Conservation (phyloP, 2,329 filamentous ascomycete genomes). For the Xylariomycetidae sp. region DNA sequence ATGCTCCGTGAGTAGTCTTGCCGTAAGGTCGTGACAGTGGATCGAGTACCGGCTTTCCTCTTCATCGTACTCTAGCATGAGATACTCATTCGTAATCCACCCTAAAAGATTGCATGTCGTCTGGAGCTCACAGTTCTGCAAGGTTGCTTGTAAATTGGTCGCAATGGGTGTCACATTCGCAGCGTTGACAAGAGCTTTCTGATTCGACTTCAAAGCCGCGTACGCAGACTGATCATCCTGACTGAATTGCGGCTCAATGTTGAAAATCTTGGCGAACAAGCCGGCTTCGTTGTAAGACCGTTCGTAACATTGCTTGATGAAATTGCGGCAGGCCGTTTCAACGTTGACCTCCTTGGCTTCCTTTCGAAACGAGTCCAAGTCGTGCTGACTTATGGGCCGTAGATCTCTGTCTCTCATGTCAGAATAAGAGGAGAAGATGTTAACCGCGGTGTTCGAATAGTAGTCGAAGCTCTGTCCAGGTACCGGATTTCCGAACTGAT, state of each 20-base stretch:
- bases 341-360: constrained; percentile 42
- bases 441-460: constrained; percentile 48
- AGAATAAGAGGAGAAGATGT: constrained; percentile 49
- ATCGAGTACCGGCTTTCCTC: constrained; percentile 45
- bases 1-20: constrained; percentile 48
- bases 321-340: constrained; percentile 52
- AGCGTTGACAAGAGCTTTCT: constrained; percentile 46
- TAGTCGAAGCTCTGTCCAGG: constrained; percentile 41
- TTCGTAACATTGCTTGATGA: constrained; percentile 55
- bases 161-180: constrained; percentile 49
- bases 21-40: constrained; percentile 51
- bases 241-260: constrained; percentile 48
- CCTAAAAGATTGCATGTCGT: constrained; percentile 50
- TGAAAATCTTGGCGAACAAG: constrained; percentile 50
- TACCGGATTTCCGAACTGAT: constrained; percentile 42
- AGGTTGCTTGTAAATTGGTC: constrained; percentile 39
- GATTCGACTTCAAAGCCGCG: constrained; percentile 40
- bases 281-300: constrained; percentile 48
- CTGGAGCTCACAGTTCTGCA: constrained; percentile 42
- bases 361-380: constrained; percentile 47
- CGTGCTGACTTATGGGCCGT: constrained; percentile 45
- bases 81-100: constrained; percentile 53
- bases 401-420: constrained; percentile 48
- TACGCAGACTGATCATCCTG: constrained; percentile 45
- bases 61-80: constrained; percentile 50